phyloP scores from a whole-genome alignment of 2,329 filamentous ascomycete genomes.

The Pyrenophora tritici-repentis region DNA sequence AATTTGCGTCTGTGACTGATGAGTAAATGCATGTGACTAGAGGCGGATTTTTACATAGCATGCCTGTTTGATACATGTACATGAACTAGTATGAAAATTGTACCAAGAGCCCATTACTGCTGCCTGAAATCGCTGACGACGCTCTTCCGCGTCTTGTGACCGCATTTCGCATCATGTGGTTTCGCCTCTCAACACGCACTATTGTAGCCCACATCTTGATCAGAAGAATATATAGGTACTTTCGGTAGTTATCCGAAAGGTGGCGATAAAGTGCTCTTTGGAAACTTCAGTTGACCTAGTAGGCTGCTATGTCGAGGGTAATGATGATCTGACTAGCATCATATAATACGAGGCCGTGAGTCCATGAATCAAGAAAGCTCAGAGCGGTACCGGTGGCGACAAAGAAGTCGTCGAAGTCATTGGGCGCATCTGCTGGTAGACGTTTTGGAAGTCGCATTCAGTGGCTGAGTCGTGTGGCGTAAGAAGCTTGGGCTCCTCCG shows the following conservation, averaged over 20 bases:
- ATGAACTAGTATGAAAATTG: slow-evolving; percentile 36
- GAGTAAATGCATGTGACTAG: slow-evolving; percentile 69
- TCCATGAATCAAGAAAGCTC: neutral
- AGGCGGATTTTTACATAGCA: slow-evolving; percentile 34
- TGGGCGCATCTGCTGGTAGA: neutral
- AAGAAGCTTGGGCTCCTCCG: slow-evolving; percentile 18
- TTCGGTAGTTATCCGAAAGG: too few relatives aligned
- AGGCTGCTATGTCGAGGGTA: too few relatives aligned
- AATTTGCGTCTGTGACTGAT: slow-evolving; percentile 94
- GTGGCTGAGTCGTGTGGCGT: slow-evolving; percentile 19
- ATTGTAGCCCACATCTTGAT: neutral
- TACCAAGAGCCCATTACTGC: slow-evolving; percentile 33
- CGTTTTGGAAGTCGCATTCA: slow-evolving; percentile 6
- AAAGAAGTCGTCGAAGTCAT: neutral
- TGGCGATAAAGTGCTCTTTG: too few relatives aligned
- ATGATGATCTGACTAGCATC: too few relatives aligned
- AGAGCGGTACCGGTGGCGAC: neutral
- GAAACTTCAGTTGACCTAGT: too few relatives aligned
- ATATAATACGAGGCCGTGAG: too few relatives aligned
- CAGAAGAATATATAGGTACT: too few relatives aligned
- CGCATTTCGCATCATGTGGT: slow-evolving; percentile 25
- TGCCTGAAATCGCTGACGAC: slow-evolving; percentile 45
- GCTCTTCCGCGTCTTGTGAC: slow-evolving; percentile 37
- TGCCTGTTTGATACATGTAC: slow-evolving; percentile 29
- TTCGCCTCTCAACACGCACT: neutral